These are phyloP conservation scores for Pezicula rhizophila DNA, from an alignment of 2,329 filamentous ascomycete species.

Conservation along the genomic window DNA sequence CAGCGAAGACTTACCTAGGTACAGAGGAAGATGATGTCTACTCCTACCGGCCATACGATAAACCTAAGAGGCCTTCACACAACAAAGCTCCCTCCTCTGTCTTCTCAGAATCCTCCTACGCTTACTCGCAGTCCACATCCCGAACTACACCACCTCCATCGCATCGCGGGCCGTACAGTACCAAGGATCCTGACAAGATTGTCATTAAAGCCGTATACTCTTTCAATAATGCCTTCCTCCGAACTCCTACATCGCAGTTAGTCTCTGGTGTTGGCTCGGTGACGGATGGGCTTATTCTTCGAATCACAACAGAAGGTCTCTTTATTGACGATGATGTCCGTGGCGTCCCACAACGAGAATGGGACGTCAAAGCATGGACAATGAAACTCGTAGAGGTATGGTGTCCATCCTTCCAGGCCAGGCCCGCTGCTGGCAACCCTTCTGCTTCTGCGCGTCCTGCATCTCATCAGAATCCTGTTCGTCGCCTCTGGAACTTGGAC, in stretches of 20 bases:
- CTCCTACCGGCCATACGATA: constrained; percentile 74
- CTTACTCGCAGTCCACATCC: constrained; percentile 75
- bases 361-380: constrained; percentile 98
- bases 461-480: constrained; percentile 26
- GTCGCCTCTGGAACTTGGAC: constrained; percentile 32
- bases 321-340: constrained; percentile 97
- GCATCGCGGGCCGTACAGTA: constrained; percentile 71
- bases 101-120: constrained; percentile 81
- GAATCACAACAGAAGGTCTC: constrained; percentile 87
- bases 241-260: constrained; percentile 85
- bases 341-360: constrained; percentile 88
- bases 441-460: constrained; percentile 33
- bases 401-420: constrained; percentile 58
- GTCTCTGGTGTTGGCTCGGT: constrained; percentile 78
- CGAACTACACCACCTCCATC: constrained; percentile 79
- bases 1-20: constrained; percentile 52
- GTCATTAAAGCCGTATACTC: constrained; percentile 88
- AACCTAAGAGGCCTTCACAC: constrained; percentile 49
- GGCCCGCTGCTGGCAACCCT: constrained; percentile 28
- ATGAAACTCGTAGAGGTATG: constrained; percentile 88
- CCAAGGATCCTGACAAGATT: constrained; percentile 91
- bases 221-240: constrained; percentile 84
- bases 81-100: constrained; percentile 64
- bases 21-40: constrained; percentile 59
- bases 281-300: constrained; percentile 85